Evolutionary conservation across 345 rosid species (phyloP).

Genomic region (Eucalyptus cloeziana): DNA sequence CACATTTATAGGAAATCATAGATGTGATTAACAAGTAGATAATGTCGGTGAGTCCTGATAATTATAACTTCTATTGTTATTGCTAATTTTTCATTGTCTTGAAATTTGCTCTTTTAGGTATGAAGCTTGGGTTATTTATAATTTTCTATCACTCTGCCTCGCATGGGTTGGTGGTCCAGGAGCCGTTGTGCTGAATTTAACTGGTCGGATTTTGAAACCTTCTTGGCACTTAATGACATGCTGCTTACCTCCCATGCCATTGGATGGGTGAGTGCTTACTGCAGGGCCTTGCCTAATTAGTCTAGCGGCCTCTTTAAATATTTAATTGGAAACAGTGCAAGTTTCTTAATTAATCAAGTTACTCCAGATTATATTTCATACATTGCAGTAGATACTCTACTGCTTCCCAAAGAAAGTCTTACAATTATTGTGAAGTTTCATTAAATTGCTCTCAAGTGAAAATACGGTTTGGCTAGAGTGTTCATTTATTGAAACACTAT

Average conservation of each 20-base stretch:
- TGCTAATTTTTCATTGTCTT: not conserved
- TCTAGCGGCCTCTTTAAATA: not conserved
- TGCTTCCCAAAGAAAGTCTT: not conserved
- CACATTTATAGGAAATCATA: not conserved
- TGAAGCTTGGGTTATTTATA: conserved; percentile 99
- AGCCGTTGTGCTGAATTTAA: conserved; percentile 86
- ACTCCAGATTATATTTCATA: not conserved
- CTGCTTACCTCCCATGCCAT: conserved; percentile 76
- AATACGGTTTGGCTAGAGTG: not conserved
- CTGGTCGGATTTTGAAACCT: conserved; percentile 80
- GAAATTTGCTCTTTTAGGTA: conserved; percentile 40
- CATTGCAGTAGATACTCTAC: not conserved
- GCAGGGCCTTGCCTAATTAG: not conserved
- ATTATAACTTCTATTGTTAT: not conserved
- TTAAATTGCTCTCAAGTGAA: not conserved
- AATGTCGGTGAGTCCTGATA: not conserved
- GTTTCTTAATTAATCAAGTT: not conserved
- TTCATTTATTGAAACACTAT: not conserved
- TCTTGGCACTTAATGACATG: conserved; percentile 85
- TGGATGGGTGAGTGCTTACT: conserved; percentile 72
- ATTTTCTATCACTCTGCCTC: conserved; percentile 82
- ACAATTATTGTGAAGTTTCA: not conserved
- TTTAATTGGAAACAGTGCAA: not conserved
- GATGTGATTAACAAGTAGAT: not conserved
- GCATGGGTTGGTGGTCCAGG: conserved; percentile 99